phyloP scores from a whole-genome alignment of 805 yeast genomes.

The Vanderwaltozyma polyspora region DNA sequence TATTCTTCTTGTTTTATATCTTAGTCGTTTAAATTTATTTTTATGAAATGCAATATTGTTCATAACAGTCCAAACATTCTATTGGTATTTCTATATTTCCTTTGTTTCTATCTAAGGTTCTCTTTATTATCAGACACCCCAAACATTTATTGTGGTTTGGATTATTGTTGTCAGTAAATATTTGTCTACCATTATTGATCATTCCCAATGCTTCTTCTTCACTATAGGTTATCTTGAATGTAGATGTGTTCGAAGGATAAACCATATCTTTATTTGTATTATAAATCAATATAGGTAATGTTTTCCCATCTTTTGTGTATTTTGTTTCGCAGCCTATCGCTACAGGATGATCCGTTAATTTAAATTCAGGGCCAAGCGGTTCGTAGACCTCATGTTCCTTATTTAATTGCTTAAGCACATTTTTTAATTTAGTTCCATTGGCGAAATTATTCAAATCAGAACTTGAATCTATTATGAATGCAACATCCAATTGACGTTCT shows the following conservation, averaged over 20 bases:
- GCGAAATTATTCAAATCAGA: conserved; percentile 46
- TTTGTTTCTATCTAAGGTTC: conserved; percentile 34
- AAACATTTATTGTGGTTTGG: conserved; percentile 36
- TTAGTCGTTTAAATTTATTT: too few species aligned
- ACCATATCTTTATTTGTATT: conserved; percentile 35
- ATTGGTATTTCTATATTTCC: background rate
- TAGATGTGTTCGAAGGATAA: conserved; percentile 42
- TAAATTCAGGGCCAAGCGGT: too few species aligned
- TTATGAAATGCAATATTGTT: background rate
- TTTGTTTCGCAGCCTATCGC: conserved; percentile 67
- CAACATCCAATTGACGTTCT: conserved; percentile 48
- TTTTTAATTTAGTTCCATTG: conserved; percentile 42
- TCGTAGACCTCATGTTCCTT: background rate
- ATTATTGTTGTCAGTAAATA: too few species aligned
- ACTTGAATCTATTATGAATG: conserved; percentile 51
- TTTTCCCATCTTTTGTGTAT: conserved; percentile 7
- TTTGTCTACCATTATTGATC: conserved; percentile 45
- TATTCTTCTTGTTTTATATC: too few species aligned
- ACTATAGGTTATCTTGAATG: conserved; percentile 44
- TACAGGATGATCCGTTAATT: conserved; percentile 56
- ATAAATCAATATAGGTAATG: conserved; percentile 43
- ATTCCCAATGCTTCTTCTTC: conserved; percentile 33
- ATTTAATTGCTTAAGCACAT: conserved; percentile 21
- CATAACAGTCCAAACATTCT: background rate
- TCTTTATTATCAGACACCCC: conserved; percentile 46